Evolutionary conservation across 2,329 filamentous ascomycete genomes (phyloP), one percentile per base, ranked within the genome.

Genomic region (Cephalotrichum gorgonifer): DNA sequence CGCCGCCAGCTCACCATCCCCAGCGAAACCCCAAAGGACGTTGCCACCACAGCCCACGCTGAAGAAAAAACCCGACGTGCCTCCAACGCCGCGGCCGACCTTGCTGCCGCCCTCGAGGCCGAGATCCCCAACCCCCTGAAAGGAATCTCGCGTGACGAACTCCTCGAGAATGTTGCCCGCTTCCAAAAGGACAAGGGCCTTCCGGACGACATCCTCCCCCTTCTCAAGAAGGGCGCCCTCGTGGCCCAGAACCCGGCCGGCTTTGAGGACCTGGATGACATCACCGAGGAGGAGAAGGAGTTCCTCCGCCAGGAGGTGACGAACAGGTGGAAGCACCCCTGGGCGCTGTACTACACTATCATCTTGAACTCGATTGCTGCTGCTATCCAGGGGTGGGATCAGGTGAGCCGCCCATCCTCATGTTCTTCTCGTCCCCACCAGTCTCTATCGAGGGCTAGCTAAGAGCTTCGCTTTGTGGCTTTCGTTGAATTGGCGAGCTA

Each of bases 281-380:
- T 77, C 12, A 61, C 61, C 8, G 66, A 71, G 7, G 59, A 60
- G 0, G 74, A 77, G 43, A 71, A 63, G 42, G 58, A 61, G 9
- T 55, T 59, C 0, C 56, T 77, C 20, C 55, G 59, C 4, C 57
- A 68, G 3, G 74, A 78, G 54, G 60, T 65, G 7, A 72, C 67
- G 0, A 69, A 75, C 51, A 66, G 70, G 39, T 78, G 75, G 73
- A 62, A 64, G 7, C 70, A 74, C 43, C 72, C 74, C 4, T 69
- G 62, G 61, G 56, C 64, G 41, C 60, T 77, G 1, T 77, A 74
- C 56, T 74, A 69, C 52, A 72, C 71, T 41, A 69, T 72, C 56
- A 62, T 68, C 22, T 68, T 76, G 55, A 75, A 72, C 56, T 73
- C 74, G 2, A 64, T 78, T 25, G 74, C 72, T 2, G 75, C 76